phyloP scores from a whole-genome alignment of 306 rosid genomes.

The Lathyrus sativus region DNA sequence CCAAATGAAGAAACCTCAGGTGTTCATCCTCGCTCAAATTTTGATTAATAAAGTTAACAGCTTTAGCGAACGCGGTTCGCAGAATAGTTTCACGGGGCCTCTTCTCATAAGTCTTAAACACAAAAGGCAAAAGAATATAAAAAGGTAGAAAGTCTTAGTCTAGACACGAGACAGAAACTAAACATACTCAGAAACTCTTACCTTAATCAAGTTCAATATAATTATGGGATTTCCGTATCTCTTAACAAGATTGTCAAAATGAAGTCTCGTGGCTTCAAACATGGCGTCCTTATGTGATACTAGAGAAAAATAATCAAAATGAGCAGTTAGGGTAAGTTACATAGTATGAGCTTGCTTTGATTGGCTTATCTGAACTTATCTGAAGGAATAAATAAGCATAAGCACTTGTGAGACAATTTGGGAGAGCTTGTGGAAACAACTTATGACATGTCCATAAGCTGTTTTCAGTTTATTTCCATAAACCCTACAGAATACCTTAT shows the following conservation, averaged over 20 bases:
- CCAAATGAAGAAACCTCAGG: conserved; percentile 89
- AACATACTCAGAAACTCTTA: conserved; percentile 37
- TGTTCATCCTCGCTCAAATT: conserved; percentile 52
- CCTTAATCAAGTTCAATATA: conserved; percentile 94
- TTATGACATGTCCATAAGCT: too few relatives aligned
- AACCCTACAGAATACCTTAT: too few relatives aligned
- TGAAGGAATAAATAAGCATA: neutral
- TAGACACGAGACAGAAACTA: conserved; percentile 13
- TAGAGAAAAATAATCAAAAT: conserved; percentile 39
- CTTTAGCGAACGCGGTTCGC: conserved; percentile 77
- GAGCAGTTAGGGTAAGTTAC: conserved; percentile 36
- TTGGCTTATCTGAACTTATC: neutral
- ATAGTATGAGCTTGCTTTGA: neutral
- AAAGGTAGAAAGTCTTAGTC: conserved; percentile 27
- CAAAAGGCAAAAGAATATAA: conserved; percentile 21
- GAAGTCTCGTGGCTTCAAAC: conserved; percentile 86
- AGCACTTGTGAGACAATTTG: neutral
- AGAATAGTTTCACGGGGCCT: conserved; percentile 91
- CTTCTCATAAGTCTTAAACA: conserved; percentile 75
- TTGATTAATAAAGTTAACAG: conserved; percentile 68
- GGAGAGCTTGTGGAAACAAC: neutral
- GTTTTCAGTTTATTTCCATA: too few relatives aligned
- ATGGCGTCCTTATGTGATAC: conserved; percentile 72
- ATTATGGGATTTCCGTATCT: conserved; percentile 95
- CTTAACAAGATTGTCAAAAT: conserved; percentile 81